Percentiles rank a stretch among this genome's conserved stretches.
Conservation (phyloP, 23 red algal species). For the Chondrus crispus region DNA sequence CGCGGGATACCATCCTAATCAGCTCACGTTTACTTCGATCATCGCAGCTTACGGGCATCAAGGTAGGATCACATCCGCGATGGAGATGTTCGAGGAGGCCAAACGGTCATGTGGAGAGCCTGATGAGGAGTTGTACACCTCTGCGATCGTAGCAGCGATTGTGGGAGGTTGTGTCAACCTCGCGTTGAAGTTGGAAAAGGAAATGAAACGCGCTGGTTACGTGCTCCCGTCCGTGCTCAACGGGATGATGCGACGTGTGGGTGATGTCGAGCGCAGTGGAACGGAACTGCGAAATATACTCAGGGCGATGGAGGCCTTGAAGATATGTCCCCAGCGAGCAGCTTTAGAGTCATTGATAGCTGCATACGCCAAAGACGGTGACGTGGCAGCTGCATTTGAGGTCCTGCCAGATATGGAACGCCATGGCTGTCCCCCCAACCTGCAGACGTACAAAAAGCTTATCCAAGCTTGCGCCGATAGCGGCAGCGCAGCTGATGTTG, state of each 20-base stretch:
- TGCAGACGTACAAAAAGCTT: slow-evolving; percentile 32
- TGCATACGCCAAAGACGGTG: slow-evolving; percentile 34
- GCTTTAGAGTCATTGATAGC: slow-evolving; percentile 31
- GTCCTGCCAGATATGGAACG: slow-evolving; percentile 52
- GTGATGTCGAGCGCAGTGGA: slow-evolving; percentile 49
- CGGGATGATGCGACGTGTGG: slow-evolving; percentile 35
- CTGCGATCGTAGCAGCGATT: slow-evolving; percentile 51
- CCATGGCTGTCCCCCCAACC: slow-evolving; percentile 49
- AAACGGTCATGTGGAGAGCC: slow-evolving; percentile 27
- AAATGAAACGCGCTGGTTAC: slow-evolving; percentile 65
- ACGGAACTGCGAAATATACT: slow-evolving; percentile 44
- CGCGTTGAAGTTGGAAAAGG: slow-evolving; percentile 26
- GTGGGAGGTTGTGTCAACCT: slow-evolving; percentile 22
- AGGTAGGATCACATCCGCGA: slow-evolving; percentile 26
- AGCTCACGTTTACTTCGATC: slow-evolving; percentile 52
- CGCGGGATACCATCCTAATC: slow-evolving; percentile 22
- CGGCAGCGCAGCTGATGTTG: slow-evolving; percentile 7
- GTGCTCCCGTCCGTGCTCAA: slow-evolving; percentile 41
- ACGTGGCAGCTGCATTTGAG: slow-evolving; percentile 37
- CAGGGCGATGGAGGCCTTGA: slow-evolving; percentile 49
- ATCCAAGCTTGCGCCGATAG: slow-evolving; percentile 40
- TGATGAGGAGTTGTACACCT: slow-evolving; percentile 55
- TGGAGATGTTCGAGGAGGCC: slow-evolving; percentile 53
- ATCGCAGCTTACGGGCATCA: slow-evolving; percentile 47
- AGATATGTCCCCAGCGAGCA: slow-evolving; percentile 32